These are phyloP conservation scores for Dysphania ambrosioides DNA, from an alignment of 148 eudicot species.

Conservation along the genomic window DNA sequence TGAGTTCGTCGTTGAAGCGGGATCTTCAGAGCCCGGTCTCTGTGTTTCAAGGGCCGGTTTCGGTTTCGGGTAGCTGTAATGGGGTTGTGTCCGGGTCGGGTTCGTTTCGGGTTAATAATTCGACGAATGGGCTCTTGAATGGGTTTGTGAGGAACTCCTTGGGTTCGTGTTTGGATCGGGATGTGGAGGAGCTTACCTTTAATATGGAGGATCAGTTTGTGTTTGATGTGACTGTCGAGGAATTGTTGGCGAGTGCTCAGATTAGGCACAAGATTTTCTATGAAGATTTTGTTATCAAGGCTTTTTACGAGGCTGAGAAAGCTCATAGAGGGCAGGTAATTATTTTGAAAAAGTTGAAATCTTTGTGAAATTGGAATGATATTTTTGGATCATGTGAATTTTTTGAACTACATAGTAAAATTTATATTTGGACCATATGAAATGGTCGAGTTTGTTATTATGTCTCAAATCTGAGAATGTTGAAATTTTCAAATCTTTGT, in stretches of 20 bases:
- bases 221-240: constrained; percentile 40
- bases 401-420: no score
- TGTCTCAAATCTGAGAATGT: no score
- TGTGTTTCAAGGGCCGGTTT: constrained; percentile 61
- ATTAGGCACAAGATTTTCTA: constrained; percentile 54
- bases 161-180: constrained; percentile 61
- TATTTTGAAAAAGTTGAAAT: no score
- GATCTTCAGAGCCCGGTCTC: constrained; percentile 70
- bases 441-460: no score
- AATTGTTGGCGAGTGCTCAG: constrained; percentile 66
- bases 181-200: constrained; percentile 63
- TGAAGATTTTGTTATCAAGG: constrained; percentile 72
- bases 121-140: constrained; percentile 44
- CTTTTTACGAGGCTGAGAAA: constrained; percentile 86
- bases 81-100: no score
- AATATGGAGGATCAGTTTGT: constrained; percentile 58
- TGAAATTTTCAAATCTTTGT: no score
- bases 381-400: no score
- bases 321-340: constrained; percentile 97
- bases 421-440: no score
- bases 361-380: no score
- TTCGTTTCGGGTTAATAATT: constrained; percentile 29
- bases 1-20: constrained; percentile 36
- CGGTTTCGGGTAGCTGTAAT: constrained; percentile 28
- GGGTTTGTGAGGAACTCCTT: constrained; percentile 56